Evolutionary conservation across 768 basidiomycete genomes (phyloP), one percentile per base, ranked within the genome.

Genomic region (Dendrothele bispora): DNA sequence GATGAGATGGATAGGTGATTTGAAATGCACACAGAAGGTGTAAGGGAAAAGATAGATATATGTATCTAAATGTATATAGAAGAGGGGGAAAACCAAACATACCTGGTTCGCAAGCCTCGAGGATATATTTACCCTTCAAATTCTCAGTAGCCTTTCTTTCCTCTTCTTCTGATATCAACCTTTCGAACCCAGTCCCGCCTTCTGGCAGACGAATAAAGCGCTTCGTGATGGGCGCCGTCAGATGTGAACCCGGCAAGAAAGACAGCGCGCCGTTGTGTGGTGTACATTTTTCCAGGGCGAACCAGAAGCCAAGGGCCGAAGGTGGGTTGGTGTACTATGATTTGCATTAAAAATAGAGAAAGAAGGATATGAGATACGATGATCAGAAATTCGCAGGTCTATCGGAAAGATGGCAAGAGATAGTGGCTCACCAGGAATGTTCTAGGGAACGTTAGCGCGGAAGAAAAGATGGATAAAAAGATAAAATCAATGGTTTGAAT

Each of bases 241-340:
- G 75, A 64, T 99, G 97, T 1, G 93, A 95, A 18, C 95, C 93
- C 0, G 95, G 94, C 2, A 91, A 72, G 67, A 95, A 95, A 4
- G 86, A 90, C 5, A 94, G 76, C 7, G 92, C 91, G 7, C 93
- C 93, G 57, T 95, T 95, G 36, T 70, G 67, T 2, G 77, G 61
- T 5, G 93, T 94, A 64, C 94, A 97, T 49, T 80, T 76, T 63
- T 98, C 95, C 29, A 99, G 71, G 0, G 95, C 91, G 49, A 98
- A 89, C 97, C 97, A 99, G 62, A 95, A 91, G 2, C 97, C 97
- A 18, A 98, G 78, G 0, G 97, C 97, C 7, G 83, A 84, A 0
- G 90, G 90, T 10, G 97, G 97, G 32, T 88, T 74, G 7, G 95
- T 97, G 67, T 95, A 98, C 83, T 98, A 62, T 35, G 30, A 14